Conservation (phyloP, 352 stramenopile genomes). For the Saprolegnia diclina region DNA sequence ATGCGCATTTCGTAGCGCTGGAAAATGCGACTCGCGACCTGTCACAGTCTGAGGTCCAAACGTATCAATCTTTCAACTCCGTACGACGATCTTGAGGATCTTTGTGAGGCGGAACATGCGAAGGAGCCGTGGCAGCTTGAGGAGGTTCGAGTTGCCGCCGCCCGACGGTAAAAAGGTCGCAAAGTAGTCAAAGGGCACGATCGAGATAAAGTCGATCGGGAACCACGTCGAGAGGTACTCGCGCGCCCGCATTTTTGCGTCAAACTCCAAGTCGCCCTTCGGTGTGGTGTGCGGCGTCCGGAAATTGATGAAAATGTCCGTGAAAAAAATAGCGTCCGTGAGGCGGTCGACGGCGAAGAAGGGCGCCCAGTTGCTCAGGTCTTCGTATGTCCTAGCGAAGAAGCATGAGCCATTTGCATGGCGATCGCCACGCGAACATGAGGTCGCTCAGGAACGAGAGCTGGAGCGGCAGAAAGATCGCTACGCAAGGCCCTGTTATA, state of each 20-base stretch:
- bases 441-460: constrained; percentile 5
- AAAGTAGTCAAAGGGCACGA: constrained; percentile 21
- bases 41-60: not conserved
- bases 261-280: constrained; percentile 15
- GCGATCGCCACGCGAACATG: not conserved
- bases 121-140: constrained; percentile 8
- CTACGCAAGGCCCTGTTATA: not conserved
- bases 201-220: constrained; percentile 11
- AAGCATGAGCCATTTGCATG: not conserved
- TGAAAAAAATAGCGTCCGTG: constrained; percentile 13
- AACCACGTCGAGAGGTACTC: constrained; percentile 16
- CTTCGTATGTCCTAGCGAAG: constrained; percentile 7
- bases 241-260: not conserved
- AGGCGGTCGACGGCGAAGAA: constrained; percentile 7
- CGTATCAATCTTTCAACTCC: not conserved
- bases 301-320: constrained; percentile 19
- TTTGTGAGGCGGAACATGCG: constrained; percentile 24
- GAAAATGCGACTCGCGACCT: constrained; percentile 21
- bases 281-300: constrained; percentile 2
- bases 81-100: constrained; percentile 24
- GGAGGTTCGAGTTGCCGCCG: constrained; percentile 2
- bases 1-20: constrained; percentile 19
- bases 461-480: constrained; percentile 17
- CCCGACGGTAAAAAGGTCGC: not conserved
- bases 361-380: not conserved